Evolutionary conservation across 2,329 filamentous ascomycete genomes (phyloP), one percentile per base, ranked within the genome.

Genomic region (Colletotrichum sp.): DNA sequence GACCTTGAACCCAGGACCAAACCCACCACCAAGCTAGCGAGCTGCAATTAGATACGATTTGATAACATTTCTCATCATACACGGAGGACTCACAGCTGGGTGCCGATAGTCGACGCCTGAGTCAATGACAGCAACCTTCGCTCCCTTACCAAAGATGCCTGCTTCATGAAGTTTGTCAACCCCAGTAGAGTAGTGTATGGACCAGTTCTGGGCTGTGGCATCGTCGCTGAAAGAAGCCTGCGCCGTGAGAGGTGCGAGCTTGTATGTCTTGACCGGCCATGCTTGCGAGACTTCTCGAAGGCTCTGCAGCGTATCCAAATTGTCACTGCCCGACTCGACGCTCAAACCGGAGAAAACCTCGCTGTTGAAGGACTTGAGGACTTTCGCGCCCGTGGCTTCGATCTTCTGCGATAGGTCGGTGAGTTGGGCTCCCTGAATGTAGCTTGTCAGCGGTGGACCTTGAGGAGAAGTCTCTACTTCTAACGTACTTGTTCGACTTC

Each of bases 321-420:
- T 85, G 49, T 85, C 81, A 6, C 76, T 77, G 21, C 80, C 80
- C 3, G 82, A 81, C 63, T 85, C 80, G 13, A 86, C 63, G 16
- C 81, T 79, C 32, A 85, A 76, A 3, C 85, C 85, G 7, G 78
- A 79, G 57, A 86, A 86, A 28, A 85, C 72, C 69, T 85, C 83
- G 39, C 66, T 75, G 15, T 70, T 49, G 6, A 79, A 80, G 3
- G 77, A 76, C 15, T 76, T 79, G 26, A 78, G 60, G 9, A 80
- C 39, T 8, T 44, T 79, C 15, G 67, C 68, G 8, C 79, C 78
- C 6, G 62, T 68, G 1, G 71, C 72, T 34, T 76, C 71, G 12
- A 80, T 69, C 26, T 78, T 78, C 12, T 34, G 65, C 2, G 71
- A 55, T 5, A 80, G 55, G 8, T 67, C 68, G n/a, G 78, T 62